These are phyloP conservation scores for Coemansia guatemalensis DNA, from an alignment of 192 early-diverging fungal species.

Conservation along the genomic window DNA sequence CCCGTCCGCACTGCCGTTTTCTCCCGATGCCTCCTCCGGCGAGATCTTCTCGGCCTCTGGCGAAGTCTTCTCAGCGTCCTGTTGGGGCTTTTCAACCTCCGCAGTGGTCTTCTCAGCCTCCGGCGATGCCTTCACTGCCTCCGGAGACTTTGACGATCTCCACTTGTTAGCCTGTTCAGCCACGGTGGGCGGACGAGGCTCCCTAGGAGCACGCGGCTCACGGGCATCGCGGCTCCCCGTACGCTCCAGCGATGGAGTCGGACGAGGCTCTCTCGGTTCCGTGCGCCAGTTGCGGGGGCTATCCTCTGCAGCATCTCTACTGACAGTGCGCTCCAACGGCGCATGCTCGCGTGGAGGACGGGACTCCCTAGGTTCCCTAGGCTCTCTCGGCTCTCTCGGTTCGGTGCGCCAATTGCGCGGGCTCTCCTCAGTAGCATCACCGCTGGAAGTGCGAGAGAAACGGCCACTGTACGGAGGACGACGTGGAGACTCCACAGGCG, in stretches of 20 bases:
- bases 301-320: background rate
- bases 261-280: conserved; percentile 9
- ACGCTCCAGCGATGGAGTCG: conserved; percentile 8
- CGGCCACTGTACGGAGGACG: conserved; percentile 10
- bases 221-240: conserved; percentile 25
- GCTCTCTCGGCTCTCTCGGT: conserved; percentile 8
- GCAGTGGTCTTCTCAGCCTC: background rate
- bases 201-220: conserved; percentile 12
- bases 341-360: background rate
- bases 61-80: conserved; percentile 1
- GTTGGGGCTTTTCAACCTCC: conserved; percentile 2
- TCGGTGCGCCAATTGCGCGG: conserved; percentile 17
- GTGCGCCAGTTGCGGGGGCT: background rate
- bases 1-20: conserved; percentile 13
- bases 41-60: background rate
- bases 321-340: background rate
- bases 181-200: conserved; percentile 24
- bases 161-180: conserved; percentile 28
- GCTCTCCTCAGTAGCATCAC: conserved; percentile 24
- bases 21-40: background rate
- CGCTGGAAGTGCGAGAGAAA: conserved; percentile 37
- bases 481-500: conserved; percentile 1
- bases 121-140: background rate
- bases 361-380: conserved; percentile 1
- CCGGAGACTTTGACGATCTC: conserved; percentile 9